Base-by-base conservation (phyloP, 1,284 basidiomycete genomes). In the Microbotryomycetes sp. region DNA sequence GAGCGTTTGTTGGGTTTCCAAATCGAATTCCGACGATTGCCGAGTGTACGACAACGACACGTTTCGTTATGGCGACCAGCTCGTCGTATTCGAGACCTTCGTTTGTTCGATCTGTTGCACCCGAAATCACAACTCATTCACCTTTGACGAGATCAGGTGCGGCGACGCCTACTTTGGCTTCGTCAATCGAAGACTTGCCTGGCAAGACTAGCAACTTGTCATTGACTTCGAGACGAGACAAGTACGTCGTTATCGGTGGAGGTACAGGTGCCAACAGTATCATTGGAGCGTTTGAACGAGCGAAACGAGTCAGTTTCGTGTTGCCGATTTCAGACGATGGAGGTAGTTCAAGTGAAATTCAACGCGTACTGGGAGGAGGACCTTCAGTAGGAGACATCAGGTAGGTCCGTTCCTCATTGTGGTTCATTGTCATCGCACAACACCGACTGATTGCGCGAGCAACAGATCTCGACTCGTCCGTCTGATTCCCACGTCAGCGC, bases 291-390 rank as follows among this genome's bases (percentile, higher is more conserved):
- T 81, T 81, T 78, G 77, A 69, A 73, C 60, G 73, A 72, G 19
- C 69, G 58, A 51, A 51, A 54, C 48, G 42, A 16, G 19, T 7
- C 3, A 3, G 49, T 28, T 77, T 75, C 65, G 70, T 78, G 23
- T 63, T 79, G 5, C 76, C 78, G 56, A 77, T 82, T 3, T 79
- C 77, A 0, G 81, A 82, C 71, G 80, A 82, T 65, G 81, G 80
- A 3, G 79, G 79, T 0, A 75, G 73, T 2, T 77, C 74, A 0
- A 74, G 74, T 15, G 79, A 80, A 68, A 78, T 79, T 22, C 71
- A 79, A 52, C 71, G 78, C 25, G 77, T 77, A n/a, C 76, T 79
- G n/a, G 65, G 63, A 60, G 78, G 78, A 4, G 78, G 77, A 0
- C 78, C 78, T 0, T 77, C 76, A 1, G 76, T 79, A 5, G 79